Evolutionary conservation across 169 alveolate genomes (phyloP).

Genomic region (Eimeria acervulina): DNA sequence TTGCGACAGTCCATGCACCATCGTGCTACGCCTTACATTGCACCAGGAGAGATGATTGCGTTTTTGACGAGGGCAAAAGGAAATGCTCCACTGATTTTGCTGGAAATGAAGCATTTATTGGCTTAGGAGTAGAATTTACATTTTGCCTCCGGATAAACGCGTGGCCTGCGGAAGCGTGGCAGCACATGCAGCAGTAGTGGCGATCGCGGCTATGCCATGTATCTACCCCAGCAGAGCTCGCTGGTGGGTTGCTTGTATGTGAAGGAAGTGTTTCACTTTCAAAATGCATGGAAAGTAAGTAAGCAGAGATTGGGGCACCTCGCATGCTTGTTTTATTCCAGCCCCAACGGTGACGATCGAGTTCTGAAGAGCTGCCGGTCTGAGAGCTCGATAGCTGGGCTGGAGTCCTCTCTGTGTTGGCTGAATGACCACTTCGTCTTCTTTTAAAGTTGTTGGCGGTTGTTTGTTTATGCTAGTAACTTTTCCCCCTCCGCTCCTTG

Average conservation of each 20-base stretch:
- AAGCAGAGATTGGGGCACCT: neutral
- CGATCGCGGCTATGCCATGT: neutral
- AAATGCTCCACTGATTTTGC: neutral
- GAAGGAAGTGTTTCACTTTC: neutral
- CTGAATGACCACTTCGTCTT: constrained; percentile 11
- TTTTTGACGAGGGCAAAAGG: too few relatives aligned
- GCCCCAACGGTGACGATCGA: constrained; percentile 32
- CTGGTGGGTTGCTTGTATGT: neutral
- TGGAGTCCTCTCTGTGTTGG: neutral
- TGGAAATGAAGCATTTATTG: neutral
- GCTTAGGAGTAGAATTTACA: neutral
- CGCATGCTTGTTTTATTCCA: neutral
- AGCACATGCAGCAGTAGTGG: neutral
- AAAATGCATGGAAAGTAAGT: neutral
- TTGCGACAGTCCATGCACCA: neutral
- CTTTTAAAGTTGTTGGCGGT: neutral
- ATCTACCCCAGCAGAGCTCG: neutral
- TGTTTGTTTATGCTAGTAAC: neutral
- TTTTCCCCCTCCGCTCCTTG: neutral
- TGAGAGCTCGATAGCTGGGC: constrained; percentile 60
- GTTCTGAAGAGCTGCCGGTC: constrained; percentile 43
- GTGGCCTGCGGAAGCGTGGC: neutral
- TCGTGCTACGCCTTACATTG: neutral
- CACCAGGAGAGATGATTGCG: neutral
- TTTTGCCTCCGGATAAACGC: neutral